Conservation (phyloP, 306 rosid genomes). For the Glycine soja region DNA sequence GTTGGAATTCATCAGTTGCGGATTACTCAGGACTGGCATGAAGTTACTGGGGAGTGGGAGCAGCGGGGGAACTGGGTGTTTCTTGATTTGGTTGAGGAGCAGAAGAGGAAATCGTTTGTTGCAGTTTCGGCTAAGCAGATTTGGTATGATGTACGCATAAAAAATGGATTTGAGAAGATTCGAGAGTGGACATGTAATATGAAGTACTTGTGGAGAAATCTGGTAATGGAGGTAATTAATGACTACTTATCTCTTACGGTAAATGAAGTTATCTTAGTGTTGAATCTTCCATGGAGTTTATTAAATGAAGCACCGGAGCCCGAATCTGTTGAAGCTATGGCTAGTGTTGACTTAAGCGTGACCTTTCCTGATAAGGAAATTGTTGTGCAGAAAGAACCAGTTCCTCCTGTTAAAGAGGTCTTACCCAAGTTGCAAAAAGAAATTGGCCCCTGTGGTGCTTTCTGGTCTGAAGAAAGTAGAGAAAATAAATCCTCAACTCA, state of each 20-base stretch:
- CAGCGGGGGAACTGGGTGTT: slow-evolving; percentile 74
- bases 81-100: slow-evolving; percentile 76
- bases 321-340: slow-evolving; percentile 43
- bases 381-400: slow-evolving; percentile 42
- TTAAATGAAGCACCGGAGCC: slow-evolving; percentile 36
- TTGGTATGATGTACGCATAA: slow-evolving; percentile 76
- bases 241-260: slow-evolving; percentile 53
- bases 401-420: slow-evolving; percentile 17
- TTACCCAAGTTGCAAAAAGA: not conserved
- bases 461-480: not conserved
- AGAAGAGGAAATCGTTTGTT: slow-evolving; percentile 50
- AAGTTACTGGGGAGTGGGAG: slow-evolving; percentile 63
- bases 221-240: slow-evolving; percentile 62
- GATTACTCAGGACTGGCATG: slow-evolving; percentile 82
- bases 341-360: slow-evolving; percentile 6
- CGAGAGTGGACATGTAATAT: slow-evolving; percentile 70
- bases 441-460: not conserved
- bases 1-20: slow-evolving; percentile 54
- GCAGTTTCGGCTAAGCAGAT: slow-evolving; percentile 76
- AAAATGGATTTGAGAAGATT: slow-evolving; percentile 53
- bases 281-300: slow-evolving; percentile 48
- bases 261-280: slow-evolving; percentile 46
- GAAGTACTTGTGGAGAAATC: slow-evolving; percentile 64
- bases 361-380: slow-evolving; percentile 33
- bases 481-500: slow-evolving; percentile 17